Base-by-base conservation (phyloP, 345 rosid species). In the Ailanthus altissimus region DNA sequence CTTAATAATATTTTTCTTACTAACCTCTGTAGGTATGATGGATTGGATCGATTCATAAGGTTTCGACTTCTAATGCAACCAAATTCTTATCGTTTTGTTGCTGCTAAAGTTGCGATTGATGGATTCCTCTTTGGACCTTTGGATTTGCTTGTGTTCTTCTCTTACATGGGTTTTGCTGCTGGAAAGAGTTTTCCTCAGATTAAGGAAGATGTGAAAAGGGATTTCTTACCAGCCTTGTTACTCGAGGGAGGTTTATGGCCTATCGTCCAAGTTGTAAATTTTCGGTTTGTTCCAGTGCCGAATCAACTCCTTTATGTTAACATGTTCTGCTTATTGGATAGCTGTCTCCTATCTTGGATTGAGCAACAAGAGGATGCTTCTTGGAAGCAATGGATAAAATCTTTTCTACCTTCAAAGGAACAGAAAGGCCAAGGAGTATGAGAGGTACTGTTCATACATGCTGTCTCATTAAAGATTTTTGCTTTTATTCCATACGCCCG, bases 341-440 rank as follows among this genome's bases (percentile, higher is more conserved):
- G 97, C 43, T 89, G 91, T 67, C 89, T 96, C 66, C 81, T 93
- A 75, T 92, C 98, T 13, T 96, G 97, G 98, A 53, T 92, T 5
- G 98, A 93, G 72, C 99, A 96, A 83, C 99, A 96, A 79, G 81
- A 96, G 58, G 97, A 93, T 75, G 98, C 99, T 13, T 84, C 96
- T 15, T 93, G 97, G 99, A 96, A 96, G 86, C 84, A 89, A 76
- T 90, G 94, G 92, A 88, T 95, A 67, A 81, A 86, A 32, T 85
- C 85, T 62, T 86, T 86, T 58, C 75, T 79, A 46, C 69, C 76
- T 50, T 76, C 59, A 18, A 54, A 78, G 60, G 78, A 80, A 26
- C 64, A 67, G 38, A 75, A 70, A 12, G 80, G 77, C 26, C 20
- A 66, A 47, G 84, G 70, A 5, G 73, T 76, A 78, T 67, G 54